Conservation (phyloP, 345 rosid genomes). For the Gynandropsis gynandra region DNA sequence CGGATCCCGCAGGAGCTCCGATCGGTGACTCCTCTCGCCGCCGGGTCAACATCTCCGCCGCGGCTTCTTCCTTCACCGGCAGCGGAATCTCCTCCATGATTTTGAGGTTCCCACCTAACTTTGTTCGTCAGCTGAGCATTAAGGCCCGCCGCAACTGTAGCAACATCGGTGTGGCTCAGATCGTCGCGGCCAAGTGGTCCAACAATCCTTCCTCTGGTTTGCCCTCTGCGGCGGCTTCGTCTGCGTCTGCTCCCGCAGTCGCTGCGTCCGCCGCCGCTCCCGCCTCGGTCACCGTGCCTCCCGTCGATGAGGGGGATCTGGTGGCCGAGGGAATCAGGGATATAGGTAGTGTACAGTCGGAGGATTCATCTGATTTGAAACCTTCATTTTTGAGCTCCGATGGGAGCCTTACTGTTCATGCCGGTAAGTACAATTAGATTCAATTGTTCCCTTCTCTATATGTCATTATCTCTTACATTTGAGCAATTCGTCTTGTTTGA, state of each 20-base stretch:
- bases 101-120: slow-evolving; percentile 85
- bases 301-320: slow-evolving; percentile 35
- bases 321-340: slow-evolving; percentile 38
- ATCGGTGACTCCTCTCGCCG: slow-evolving; percentile 32
- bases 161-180: slow-evolving; percentile 98
- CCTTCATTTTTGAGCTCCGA: slow-evolving; percentile 57
- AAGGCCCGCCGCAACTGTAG: slow-evolving; percentile 97
- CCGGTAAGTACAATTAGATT: slow-evolving; percentile 37
- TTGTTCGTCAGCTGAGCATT: slow-evolving; percentile 90
- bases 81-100: slow-evolving; percentile 66
- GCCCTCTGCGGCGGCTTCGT: slow-evolving; percentile 45
- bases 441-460: background rate
- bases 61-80: slow-evolving; percentile 29
- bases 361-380: slow-evolving; percentile 3
- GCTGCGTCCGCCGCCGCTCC: slow-evolving; percentile 31
- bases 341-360: slow-evolving; percentile 43
- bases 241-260: slow-evolving; percentile 19
- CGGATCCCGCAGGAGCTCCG: slow-evolving; percentile 44
- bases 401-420: slow-evolving; percentile 69
- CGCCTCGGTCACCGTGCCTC: slow-evolving; percentile 35
- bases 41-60: slow-evolving; percentile 16
- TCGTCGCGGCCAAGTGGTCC: slow-evolving; percentile 97
- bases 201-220: slow-evolving; percentile 37
- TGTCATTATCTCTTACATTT: background rate
- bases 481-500: slow-evolving; percentile 1